phyloP scores from a whole-genome alignment of 75 land plant species.

The Picea glauca region DNA sequence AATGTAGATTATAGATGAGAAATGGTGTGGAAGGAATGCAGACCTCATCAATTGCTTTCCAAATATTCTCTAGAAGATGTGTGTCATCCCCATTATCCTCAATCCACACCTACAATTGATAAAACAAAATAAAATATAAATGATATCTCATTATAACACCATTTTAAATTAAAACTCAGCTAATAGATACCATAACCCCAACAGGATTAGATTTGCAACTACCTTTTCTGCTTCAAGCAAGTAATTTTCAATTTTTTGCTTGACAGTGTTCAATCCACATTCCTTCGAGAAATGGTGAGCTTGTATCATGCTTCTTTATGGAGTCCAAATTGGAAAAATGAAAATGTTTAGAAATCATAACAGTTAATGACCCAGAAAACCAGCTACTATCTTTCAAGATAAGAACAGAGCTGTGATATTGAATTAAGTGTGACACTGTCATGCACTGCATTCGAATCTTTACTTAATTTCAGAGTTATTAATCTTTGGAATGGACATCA shows the following conservation, averaged over 20 bases:
- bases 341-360: conserved; percentile 11
- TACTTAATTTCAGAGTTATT: not conserved
- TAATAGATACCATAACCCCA: not conserved
- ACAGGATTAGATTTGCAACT: conserved; percentile 1
- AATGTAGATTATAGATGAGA: too few relatives aligned
- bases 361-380: conserved; percentile 20
- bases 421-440: not conserved
- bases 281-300: conserved; percentile 70
- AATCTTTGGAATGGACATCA: not conserved
- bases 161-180: not conserved
- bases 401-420: not conserved
- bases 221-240: conserved; percentile 73
- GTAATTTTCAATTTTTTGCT: conserved; percentile 59
- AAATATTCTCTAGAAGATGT: conserved; percentile 43
- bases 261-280: conserved; percentile 45
- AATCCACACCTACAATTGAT: conserved; percentile 47
- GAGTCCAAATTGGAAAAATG: not conserved
- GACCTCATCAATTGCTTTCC: conserved; percentile 70
- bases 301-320: conserved; percentile 21
- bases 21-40: not conserved
- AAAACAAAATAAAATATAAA: not conserved
- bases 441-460: not conserved
- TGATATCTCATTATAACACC: not conserved
- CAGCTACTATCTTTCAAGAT: not conserved
- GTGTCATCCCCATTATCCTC: conserved; percentile 32